A percentile compares a stretch with the other conserved stretches of the same genome.
Conservation (phyloP, 768 basidiomycete genomes). For the Collybiopsis luxurians region DNA sequence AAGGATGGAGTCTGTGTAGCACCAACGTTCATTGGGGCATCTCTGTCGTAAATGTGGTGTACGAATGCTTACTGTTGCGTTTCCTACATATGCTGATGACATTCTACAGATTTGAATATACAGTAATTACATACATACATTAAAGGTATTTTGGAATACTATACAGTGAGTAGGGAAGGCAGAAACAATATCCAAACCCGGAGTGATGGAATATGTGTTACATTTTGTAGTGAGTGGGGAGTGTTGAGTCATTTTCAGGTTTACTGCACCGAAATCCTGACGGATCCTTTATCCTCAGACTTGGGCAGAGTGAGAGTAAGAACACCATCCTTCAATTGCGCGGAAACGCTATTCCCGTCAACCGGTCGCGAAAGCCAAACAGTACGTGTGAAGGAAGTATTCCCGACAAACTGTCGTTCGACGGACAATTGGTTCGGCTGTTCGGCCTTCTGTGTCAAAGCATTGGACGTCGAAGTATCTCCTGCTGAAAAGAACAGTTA, state of each 20-base stretch:
- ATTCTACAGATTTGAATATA: too few species aligned
- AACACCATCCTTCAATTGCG: slow-evolving; percentile 68
- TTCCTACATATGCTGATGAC: too few species aligned
- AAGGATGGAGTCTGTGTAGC: slow-evolving; percentile 80
- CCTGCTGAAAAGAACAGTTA: neutral
- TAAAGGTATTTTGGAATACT: neutral
- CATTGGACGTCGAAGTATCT: neutral
- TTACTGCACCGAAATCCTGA: slow-evolving; percentile 5
- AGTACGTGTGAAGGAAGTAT: slow-evolving; percentile 60
- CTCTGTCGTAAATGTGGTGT: slow-evolving; percentile 64
- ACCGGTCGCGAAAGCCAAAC: slow-evolving; percentile 69
- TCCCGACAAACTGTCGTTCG: slow-evolving; percentile 59
- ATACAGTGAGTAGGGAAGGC: too few species aligned
- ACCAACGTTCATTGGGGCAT: slow-evolving; percentile 82
- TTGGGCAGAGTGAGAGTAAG: slow-evolving; percentile 62
- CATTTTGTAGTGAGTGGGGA: too few species aligned
- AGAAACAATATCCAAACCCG: too few species aligned
- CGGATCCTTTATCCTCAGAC: slow-evolving; percentile 49
- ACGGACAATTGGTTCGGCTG: slow-evolving; percentile 46
- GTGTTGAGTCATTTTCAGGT: too few species aligned
- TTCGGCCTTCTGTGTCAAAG: slow-evolving; percentile 22
- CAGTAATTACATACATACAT: neutral
- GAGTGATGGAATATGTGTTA: too few species aligned
- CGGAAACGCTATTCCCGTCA: slow-evolving; percentile 54
- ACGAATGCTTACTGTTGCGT: too few species aligned